Evolutionary conservation across 2,329 filamentous ascomycete species (phyloP).

Genomic region (Colletotrichum incanum): DNA sequence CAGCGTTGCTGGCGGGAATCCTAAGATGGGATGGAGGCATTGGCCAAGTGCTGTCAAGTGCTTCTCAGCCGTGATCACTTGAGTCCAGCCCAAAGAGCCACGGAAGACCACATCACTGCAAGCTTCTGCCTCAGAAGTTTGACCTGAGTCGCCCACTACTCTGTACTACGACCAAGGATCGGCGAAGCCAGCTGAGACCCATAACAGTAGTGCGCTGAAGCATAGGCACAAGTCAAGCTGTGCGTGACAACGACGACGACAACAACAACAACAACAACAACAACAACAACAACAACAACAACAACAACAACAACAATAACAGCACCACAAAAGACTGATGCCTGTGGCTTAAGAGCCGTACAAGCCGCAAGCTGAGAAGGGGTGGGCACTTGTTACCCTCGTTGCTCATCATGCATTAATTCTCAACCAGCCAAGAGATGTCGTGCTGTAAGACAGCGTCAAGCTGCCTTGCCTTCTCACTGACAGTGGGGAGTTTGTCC

Average conservation of each 20-base stretch:
- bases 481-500: background rate
- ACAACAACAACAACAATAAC: background rate
- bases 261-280: background rate
- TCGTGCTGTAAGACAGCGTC: background rate
- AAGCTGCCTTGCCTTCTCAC: background rate
- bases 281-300: background rate
- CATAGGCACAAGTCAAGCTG: slow-evolving; percentile 17
- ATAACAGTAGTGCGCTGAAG: slow-evolving; percentile 11
- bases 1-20: background rate
- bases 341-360: background rate
- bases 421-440: background rate
- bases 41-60: background rate
- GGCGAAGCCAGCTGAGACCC: slow-evolving; percentile 22
- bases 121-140: background rate
- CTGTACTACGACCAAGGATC: slow-evolving; percentile 4
- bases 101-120: background rate
- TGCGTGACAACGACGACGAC: background rate
- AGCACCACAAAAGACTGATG: slow-evolving; percentile 7
- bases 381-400: background rate
- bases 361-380: background rate
- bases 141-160: background rate
- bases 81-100: background rate
- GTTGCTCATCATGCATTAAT: background rate
- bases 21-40: background rate
- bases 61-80: background rate